phyloP scores from a whole-genome alignment of 2,329 filamentous ascomycete species.

The Fusarium mexicanum region DNA sequence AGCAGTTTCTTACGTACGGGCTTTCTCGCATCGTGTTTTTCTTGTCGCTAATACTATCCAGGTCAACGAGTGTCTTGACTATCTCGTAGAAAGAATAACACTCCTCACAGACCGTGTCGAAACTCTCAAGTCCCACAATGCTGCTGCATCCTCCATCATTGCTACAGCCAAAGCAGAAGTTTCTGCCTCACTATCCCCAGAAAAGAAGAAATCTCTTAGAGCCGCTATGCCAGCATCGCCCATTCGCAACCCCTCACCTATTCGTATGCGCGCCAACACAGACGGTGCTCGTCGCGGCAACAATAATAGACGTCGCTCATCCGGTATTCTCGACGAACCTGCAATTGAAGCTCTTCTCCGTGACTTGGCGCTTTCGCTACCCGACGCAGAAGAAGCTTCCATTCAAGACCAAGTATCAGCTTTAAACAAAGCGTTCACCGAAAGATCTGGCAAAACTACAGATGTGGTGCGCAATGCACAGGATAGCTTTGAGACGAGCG shows the following conservation, averaged over 20 bases:
- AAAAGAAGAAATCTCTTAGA: slow-evolving; percentile 37
- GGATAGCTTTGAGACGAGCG: slow-evolving; percentile 58
- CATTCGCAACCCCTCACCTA: slow-evolving; percentile 48
- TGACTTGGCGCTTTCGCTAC: slow-evolving; percentile 56
- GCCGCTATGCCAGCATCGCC: slow-evolving; percentile 49
- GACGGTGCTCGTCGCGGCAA: slow-evolving; percentile 21
- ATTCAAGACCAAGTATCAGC: slow-evolving; percentile 41
- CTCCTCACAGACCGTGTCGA: slow-evolving; percentile 55
- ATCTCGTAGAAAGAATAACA: slow-evolving; percentile 59
- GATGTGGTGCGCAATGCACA: slow-evolving; percentile 59
- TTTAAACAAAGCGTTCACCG: slow-evolving; percentile 50
- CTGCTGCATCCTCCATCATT: slow-evolving; percentile 51
- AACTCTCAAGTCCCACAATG: slow-evolving; percentile 58
- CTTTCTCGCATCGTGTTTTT: rapidly evolving
- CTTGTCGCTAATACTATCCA: slow-evolving; percentile 43
- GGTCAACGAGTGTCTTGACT: slow-evolving; percentile 63
- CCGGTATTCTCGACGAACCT: slow-evolving; percentile 49
- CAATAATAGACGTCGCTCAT: slow-evolving; percentile 48
- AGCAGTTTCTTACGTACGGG: slow-evolving; percentile 62
- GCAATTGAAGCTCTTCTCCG: slow-evolving; percentile 60
- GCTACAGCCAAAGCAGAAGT: slow-evolving; percentile 58
- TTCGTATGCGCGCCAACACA: slow-evolving; percentile 47
- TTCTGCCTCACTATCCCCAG: slow-evolving; percentile 36
- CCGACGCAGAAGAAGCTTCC: slow-evolving; percentile 45
- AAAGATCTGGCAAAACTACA: slow-evolving; percentile 54